phyloP scores from a whole-genome alignment of 1,284 basidiomycete genomes.

The Ganoderma lucidum region DNA sequence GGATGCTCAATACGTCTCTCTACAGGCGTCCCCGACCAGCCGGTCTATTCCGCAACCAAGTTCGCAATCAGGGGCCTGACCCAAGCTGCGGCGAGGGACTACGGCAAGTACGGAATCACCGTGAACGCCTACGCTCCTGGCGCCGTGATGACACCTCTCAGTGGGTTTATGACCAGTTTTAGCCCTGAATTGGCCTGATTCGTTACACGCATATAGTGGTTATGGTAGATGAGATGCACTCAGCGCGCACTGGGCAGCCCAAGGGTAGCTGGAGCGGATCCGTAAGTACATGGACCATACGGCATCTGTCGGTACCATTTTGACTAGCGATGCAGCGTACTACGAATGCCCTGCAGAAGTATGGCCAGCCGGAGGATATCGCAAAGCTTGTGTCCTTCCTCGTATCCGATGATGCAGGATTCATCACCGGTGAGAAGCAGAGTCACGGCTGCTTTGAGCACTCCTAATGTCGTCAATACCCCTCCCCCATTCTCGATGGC shows the following conservation, averaged over 20 bases:
- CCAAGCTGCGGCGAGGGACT: conserved; percentile 35
- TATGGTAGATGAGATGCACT: conserved; percentile 27
- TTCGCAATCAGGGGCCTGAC: conserved; percentile 37
- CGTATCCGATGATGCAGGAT: conserved; percentile 41
- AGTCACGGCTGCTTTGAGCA: background rate
- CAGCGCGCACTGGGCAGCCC: conserved; percentile 44
- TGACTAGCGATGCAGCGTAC: background rate
- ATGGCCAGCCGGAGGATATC: conserved; percentile 43
- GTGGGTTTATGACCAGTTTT: conserved; percentile 21
- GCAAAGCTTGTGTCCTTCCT: conserved; percentile 48
- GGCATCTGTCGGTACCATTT: background rate
- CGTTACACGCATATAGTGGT: conserved; percentile 16
- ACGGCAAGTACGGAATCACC: conserved; percentile 35
- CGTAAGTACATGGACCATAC: conserved; percentile 39
- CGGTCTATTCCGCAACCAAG: conserved; percentile 35
- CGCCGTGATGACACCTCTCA: conserved; percentile 31
- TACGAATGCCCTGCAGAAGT: conserved; percentile 19
- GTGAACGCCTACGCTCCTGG: conserved; percentile 37
- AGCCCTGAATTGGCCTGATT: too few relatives aligned
- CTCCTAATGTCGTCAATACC: background rate
- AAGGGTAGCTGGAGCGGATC: conserved; percentile 53
- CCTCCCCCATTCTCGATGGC: background rate
- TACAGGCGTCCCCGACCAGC: conserved; percentile 23
- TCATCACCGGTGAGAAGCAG: conserved; percentile 43
- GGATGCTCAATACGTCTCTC: too few relatives aligned